phyloP scores from a whole-genome alignment of 192 early-diverging fungal genomes.

The Coemansia sp. region DNA sequence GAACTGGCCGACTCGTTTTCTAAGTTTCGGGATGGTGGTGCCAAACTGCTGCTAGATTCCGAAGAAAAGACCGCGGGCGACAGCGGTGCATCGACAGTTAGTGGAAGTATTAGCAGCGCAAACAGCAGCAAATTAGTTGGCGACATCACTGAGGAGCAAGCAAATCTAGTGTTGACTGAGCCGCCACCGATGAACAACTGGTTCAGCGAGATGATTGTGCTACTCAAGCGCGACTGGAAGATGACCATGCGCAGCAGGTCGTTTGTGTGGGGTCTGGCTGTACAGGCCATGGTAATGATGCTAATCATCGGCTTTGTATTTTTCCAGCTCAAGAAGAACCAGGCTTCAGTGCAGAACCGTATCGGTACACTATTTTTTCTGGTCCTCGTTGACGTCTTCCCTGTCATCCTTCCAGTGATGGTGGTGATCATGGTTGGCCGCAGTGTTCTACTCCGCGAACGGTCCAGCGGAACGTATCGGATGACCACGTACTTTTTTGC shows the following conservation, averaged over 20 bases:
- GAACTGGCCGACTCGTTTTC: constrained; percentile 16
- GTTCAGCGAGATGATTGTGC: constrained; percentile 12
- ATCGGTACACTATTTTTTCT: constrained; percentile 25
- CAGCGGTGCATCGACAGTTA: not conserved
- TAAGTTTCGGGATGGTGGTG: not conserved
- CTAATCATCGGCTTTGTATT: constrained; percentile 56
- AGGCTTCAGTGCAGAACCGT: constrained; percentile 47
- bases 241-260: constrained; percentile 11
- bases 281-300: constrained; percentile 24
- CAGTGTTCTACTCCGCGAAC: constrained; percentile 56
- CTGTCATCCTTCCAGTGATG: constrained; percentile 56
- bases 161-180: constrained; percentile 15
- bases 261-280: constrained; percentile 21
- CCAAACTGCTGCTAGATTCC: too few species aligned
- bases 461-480: constrained; percentile 60
- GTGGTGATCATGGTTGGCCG: constrained; percentile 37
- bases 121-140: not conserved
- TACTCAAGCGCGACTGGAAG: constrained; percentile 25
- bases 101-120: not conserved
- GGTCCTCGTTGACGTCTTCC: constrained; percentile 19
- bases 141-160: constrained; percentile 26
- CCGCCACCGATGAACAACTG: constrained; percentile 27
- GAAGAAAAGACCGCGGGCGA: too few species aligned
- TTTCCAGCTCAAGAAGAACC: constrained; percentile 35
- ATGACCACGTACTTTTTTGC: constrained; percentile 58